Percentiles rank a stretch among this genome's conserved stretches.
Evolutionary conservation across 495 filamentous ascomycete genomes (phyloP).

Genomic region (Lasiosphaeris hirsuta): DNA sequence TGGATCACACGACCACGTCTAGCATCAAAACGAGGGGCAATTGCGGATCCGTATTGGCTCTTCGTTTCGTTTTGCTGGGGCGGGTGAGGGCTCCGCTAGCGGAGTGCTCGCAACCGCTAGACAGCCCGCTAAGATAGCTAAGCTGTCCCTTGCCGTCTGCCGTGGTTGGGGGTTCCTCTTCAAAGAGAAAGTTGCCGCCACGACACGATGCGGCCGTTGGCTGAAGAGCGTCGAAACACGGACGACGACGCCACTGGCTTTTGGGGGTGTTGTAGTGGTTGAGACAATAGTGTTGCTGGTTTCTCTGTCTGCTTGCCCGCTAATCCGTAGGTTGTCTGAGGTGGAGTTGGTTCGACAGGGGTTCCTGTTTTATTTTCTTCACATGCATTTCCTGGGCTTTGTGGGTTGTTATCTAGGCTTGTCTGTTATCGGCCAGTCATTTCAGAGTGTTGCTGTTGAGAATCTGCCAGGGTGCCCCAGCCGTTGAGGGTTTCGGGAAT

Average conservation of each 20-base stretch:
- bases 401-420: not conserved
- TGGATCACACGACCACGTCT: slow-evolving; percentile 2
- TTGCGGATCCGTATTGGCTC: not conserved
- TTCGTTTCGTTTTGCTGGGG: slow-evolving; percentile 4
- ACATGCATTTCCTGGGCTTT: slow-evolving; percentile 7
- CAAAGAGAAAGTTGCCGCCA: too few species aligned
- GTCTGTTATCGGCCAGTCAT: slow-evolving; percentile 9
- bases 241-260: too few species aligned
- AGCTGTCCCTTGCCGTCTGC: too few species aligned
- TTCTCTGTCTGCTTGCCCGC: not conserved
- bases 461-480: not conserved
- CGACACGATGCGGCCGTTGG: too few species aligned
- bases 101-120: not conserved
- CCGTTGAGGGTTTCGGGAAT: not conserved
- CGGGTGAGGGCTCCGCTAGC: not conserved
- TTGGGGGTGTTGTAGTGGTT: too few species aligned
- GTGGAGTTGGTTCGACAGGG: not conserved
- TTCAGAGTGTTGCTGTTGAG: not conserved
- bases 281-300: not conserved
- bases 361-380: slow-evolving; percentile 12
- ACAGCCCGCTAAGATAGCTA: not conserved
- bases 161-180: too few species aligned
- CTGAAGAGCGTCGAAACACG: too few species aligned
- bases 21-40: slow-evolving; percentile 3
- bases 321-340: too few species aligned